Base-by-base conservation (phyloP, 768 basidiomycete species). In the Agaricus sinodeliciosus region DNA sequence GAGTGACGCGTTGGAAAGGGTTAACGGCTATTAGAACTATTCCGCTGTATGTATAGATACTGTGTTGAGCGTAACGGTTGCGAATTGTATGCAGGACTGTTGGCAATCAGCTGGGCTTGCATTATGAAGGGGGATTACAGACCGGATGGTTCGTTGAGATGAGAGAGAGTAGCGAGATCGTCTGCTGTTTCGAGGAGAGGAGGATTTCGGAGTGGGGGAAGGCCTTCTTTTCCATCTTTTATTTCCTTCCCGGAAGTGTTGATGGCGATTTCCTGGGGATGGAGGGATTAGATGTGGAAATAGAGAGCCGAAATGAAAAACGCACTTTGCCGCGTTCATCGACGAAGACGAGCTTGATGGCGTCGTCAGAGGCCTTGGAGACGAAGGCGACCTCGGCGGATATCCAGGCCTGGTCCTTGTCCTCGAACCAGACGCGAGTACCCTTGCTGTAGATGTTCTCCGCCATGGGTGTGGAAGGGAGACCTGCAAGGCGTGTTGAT, bases 1-100 rank as follows among this genome's bases (percentile, higher is more conserved):
- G 85, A 22, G 93, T 90, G 63, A 99, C 87, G 64, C 94, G 90
- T 70, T 94, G 90, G 70, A 99, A 99, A 43, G 96, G 96, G 70
- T 99, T 99, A 72, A 99, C 85, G 49, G 96, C 96, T 66, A 99
- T 96, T 59, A 99, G 82, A 56, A 98, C 95, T 59, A 98, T 99
- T 60, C 96, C 96, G 57, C 91, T 94, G 73, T 98, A 99, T 28
- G 96, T 98, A 65, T 98, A 99, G 62, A 98, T 98, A 66, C 90
- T 91, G 68, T 95, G 95, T 60, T 94, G 89, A 31, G 87, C 90
- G 72, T 99, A 99, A 61, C 95, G 89, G 69, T 94, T 94, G 35
- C 89, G 85, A 61, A 99, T 97, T 42, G 95, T 95, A 65, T 99
- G 94, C 25, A 99, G 78, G 27, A 99, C 95, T 95, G 60, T 31